phyloP scores from a whole-genome alignment of 2,329 filamentous ascomycete species.

The Colletotrichum lentis region DNA sequence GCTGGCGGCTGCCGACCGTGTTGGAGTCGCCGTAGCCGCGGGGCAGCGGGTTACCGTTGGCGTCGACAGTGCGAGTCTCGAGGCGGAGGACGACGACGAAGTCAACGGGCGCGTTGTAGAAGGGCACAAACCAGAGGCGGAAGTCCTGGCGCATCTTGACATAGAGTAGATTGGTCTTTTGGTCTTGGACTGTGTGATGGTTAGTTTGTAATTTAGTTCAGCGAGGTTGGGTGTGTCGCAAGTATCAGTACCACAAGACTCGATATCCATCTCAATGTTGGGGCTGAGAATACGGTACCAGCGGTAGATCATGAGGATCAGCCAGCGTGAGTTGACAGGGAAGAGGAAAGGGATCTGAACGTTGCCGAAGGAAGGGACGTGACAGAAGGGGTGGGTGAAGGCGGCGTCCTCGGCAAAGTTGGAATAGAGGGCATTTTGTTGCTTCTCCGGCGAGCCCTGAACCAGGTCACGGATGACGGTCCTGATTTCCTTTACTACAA shows the following conservation, averaged over 20 bases:
- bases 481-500: constrained; percentile 65
- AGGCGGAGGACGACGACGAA: constrained; percentile 75
- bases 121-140: constrained; percentile 78
- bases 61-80: constrained; percentile 51
- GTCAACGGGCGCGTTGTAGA: constrained; percentile 72
- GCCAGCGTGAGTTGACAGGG: constrained; percentile 67
- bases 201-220: not conserved
- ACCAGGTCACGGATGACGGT: constrained; percentile 73
- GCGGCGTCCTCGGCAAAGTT: constrained; percentile 78
- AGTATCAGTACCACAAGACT: constrained; percentile 59
- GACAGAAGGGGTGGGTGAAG: constrained; percentile 82
- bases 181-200: constrained; percentile 35
- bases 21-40: constrained; percentile 33
- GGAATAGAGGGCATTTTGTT: constrained; percentile 70
- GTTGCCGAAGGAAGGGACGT: constrained; percentile 65
- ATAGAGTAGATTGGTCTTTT: constrained; percentile 65
- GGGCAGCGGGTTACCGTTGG: constrained; percentile 40
- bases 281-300: constrained; percentile 89
- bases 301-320: constrained; percentile 75
- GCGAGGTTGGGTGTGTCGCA: not conserved
- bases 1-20: constrained; percentile 60
- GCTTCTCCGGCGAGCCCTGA: constrained; percentile 71
- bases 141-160: constrained; percentile 79
- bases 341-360: constrained; percentile 51
- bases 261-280: constrained; percentile 71